Evolutionary conservation across 2,329 filamentous ascomycete genomes (phyloP).

Genomic region (Penicillium sp.): DNA sequence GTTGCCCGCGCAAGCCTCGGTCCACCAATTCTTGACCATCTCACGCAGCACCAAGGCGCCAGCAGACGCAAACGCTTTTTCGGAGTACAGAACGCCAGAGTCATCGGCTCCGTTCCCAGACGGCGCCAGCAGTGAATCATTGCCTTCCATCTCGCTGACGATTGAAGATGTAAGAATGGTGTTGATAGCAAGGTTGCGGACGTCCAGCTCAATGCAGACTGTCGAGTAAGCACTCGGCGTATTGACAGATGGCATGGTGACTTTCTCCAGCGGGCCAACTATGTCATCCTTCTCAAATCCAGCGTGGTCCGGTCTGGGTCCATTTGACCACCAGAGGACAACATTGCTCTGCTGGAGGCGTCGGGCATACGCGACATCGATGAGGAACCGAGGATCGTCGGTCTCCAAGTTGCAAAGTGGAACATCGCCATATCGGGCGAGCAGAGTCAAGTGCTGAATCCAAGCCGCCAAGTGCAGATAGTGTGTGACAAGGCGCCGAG

Average conservation of each 20-base stretch:
- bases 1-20: conserved; percentile 84
- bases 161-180: conserved; percentile 95
- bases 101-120: conserved; percentile 66
- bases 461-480: conserved; percentile 92
- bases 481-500: conserved; percentile 80
- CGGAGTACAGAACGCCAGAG: conserved; percentile 72
- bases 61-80: conserved; percentile 90
- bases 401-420: conserved; percentile 93
- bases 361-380: conserved; percentile 92
- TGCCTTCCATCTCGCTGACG: conserved; percentile 92
- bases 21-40: conserved; percentile 99
- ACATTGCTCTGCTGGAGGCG: conserved; percentile 88
- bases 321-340: conserved; percentile 93
- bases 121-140: conserved; percentile 83
- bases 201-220: conserved; percentile 91
- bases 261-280: conserved; percentile 75
- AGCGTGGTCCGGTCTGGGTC: conserved; percentile 87
- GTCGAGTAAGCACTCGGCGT: conserved; percentile 92
- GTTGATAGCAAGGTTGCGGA: conserved; percentile 95
- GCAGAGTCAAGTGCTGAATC: conserved; percentile 82
- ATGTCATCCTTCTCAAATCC: conserved; percentile 95
- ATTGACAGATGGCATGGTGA: conserved; percentile 91
- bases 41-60: conserved; percentile 88
- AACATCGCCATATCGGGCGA: conserved; percentile 90
- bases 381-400: conserved; percentile 91